Conservation (phyloP, 805 yeast species). For the baker's yeast (Saccharomyces cerevisiae) region DNA sequence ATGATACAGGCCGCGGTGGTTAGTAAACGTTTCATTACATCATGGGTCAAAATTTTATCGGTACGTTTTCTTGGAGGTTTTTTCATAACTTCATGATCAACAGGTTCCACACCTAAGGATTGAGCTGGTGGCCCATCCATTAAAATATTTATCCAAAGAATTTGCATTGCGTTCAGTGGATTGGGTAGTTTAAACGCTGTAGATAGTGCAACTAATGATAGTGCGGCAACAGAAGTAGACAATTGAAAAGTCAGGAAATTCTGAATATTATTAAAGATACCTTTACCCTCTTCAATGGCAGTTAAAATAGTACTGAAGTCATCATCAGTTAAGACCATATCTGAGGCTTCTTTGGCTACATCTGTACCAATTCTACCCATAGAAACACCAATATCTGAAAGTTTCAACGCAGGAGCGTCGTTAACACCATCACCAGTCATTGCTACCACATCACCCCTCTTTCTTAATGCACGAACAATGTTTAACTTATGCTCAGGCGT, state of each 20-base stretch:
- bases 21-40: slow-evolving; percentile 62
- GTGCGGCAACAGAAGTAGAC: slow-evolving; percentile 92
- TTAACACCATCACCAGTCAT: slow-evolving; percentile 99
- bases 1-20: slow-evolving; percentile 68
- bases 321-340: slow-evolving; percentile 94
- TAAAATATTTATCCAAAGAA: slow-evolving; percentile 90
- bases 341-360: slow-evolving; percentile 97
- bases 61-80: slow-evolving; percentile 90
- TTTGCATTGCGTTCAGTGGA: slow-evolving; percentile 97
- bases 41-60: slow-evolving; percentile 71
- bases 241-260: slow-evolving; percentile 91
- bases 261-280: slow-evolving; percentile 91
- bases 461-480: slow-evolving; percentile 82
- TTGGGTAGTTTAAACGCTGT: slow-evolving; percentile 84
- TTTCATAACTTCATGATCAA: slow-evolving; percentile 89
- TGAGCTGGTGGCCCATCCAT: slow-evolving; percentile 99
- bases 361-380: slow-evolving; percentile 95
- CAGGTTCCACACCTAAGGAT: slow-evolving; percentile 94
- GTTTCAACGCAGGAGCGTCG: slow-evolving; percentile 95
- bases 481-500: slow-evolving; percentile 90
- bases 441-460: slow-evolving; percentile 90
- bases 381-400: slow-evolving; percentile 93
- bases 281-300: slow-evolving; percentile 96
- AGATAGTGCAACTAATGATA: slow-evolving; percentile 78
- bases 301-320: slow-evolving; percentile 88